Evolutionary conservation across 306 rosid genomes (phyloP).

Genomic region (Pachyrhizus erosus): DNA sequence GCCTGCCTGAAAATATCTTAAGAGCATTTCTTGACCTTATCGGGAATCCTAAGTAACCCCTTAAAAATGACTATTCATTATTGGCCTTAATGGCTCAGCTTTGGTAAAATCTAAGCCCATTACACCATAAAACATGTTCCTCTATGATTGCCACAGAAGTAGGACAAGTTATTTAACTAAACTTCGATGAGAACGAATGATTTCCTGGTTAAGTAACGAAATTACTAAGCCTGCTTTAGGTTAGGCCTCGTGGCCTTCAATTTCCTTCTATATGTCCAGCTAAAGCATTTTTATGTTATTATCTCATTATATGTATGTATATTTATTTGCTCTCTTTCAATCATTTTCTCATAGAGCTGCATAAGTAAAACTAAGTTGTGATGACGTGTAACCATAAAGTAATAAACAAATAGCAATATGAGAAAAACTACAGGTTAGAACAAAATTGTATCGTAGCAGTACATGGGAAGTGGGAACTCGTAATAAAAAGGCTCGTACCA

Average conservation of each 20-base stretch:
- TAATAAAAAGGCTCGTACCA: background rate
- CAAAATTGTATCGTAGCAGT: background rate
- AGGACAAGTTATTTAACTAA: conserved; percentile 21
- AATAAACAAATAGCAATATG: background rate
- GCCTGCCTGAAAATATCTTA: background rate
- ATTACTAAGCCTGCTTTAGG: conserved; percentile 20
- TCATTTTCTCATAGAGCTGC: background rate
- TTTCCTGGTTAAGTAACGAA: conserved; percentile 32
- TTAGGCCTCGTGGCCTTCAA: background rate
- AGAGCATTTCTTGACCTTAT: conserved; percentile 40
- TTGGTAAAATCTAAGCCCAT: conserved; percentile 35
- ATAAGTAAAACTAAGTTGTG: background rate
- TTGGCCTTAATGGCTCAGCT: conserved; percentile 25
- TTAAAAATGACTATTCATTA: background rate
- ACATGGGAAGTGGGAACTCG: background rate
- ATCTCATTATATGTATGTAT: too few relatives aligned
- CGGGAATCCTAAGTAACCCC: conserved; percentile 35
- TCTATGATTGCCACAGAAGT: background rate
- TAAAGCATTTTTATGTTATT: too few relatives aligned
- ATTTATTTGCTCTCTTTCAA: background rate
- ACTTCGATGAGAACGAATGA: conserved; percentile 31
- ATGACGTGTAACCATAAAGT: background rate
- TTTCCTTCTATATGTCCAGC: background rate
- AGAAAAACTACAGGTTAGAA: background rate
- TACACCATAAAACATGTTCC: background rate